Percentiles rank a stretch among this genome's conserved stretches.
Conservation (phyloP, 192 early-diverging fungal species). For the Lunasporangiospora selenospora region DNA sequence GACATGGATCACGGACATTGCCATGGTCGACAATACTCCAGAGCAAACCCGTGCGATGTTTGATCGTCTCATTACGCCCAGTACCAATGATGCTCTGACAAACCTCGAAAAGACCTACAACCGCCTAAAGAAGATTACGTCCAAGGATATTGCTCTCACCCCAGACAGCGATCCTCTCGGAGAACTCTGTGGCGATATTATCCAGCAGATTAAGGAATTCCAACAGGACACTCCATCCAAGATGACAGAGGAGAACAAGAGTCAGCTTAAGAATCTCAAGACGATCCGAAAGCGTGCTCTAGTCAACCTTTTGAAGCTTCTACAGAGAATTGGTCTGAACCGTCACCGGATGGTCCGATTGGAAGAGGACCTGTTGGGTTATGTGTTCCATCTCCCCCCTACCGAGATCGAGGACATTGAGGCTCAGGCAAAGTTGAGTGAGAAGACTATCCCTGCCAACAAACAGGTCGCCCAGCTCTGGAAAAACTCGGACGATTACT, state of each 20-base stretch:
- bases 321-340: slow-evolving; percentile 70
- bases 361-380: slow-evolving; percentile 51
- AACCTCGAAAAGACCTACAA: slow-evolving; percentile 53
- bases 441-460: slow-evolving; percentile 32
- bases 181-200: slow-evolving; percentile 58
- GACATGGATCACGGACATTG: slow-evolving; percentile 49
- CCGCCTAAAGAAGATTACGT: slow-evolving; percentile 47
- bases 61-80: slow-evolving; percentile 12
- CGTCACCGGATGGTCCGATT: slow-evolving; percentile 45
- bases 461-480: slow-evolving; percentile 49
- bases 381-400: slow-evolving; percentile 49
- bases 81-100: slow-evolving; percentile 50
- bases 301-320: slow-evolving; percentile 77
- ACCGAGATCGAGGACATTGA: slow-evolving; percentile 45
- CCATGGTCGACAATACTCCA: slow-evolving; percentile 24
- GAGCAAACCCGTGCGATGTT: slow-evolving; percentile 11
- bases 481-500: slow-evolving; percentile 71
- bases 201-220: slow-evolving; percentile 60
- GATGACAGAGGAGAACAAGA: slow-evolving; percentile 64
- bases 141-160: slow-evolving; percentile 43
- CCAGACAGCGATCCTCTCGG: slow-evolving; percentile 48
- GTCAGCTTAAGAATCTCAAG: slow-evolving; percentile 67
- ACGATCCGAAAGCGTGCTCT: slow-evolving; percentile 77
- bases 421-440: slow-evolving; percentile 35
- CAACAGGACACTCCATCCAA: slow-evolving; percentile 61